Evolutionary conservation across 148 eudicot genomes (phyloP).

Genomic region (Rhododendron griersonianum): DNA sequence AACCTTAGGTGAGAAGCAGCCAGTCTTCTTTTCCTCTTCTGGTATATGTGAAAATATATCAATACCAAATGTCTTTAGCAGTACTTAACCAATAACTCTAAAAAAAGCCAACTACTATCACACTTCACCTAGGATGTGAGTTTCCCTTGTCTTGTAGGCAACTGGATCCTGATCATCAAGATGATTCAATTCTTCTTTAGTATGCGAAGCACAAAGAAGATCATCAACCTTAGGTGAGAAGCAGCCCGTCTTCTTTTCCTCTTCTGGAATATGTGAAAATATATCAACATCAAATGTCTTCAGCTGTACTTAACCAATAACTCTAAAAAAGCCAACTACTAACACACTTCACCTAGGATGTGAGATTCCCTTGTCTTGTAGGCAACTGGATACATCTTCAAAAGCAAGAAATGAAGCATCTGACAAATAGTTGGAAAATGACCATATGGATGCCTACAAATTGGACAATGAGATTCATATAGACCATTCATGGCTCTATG

Average conservation of each 20-base stretch:
- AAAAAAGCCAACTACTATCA: constrained; percentile 6
- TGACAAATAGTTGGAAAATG: constrained; percentile 72
- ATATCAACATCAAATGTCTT: not conserved
- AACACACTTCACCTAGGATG: constrained; percentile 47
- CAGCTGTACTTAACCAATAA: not conserved
- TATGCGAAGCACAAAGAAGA: constrained; percentile 11
- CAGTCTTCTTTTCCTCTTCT: constrained; percentile 47
- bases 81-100: not conserved
- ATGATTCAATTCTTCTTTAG: constrained; percentile 20
- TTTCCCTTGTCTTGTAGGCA: constrained; percentile 59
- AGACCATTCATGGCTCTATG: constrained; percentile 47
- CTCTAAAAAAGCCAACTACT: not conserved
- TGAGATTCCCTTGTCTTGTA: constrained; percentile 64
- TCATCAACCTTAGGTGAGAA: constrained; percentile 60
- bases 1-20: constrained; percentile 55
- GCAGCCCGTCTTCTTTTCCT: constrained; percentile 30
- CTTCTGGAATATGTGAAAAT: constrained; percentile 38
- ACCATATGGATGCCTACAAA: constrained; percentile 66
- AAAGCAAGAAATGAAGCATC: constrained; percentile 58
- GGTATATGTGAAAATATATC: constrained; percentile 19
- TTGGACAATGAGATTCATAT: constrained; percentile 62
- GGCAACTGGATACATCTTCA: constrained; percentile 66
- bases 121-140: constrained; percentile 59
- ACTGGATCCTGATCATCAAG: constrained; percentile 31
- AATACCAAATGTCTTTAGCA: not conserved